Evolutionary conservation across 2,329 filamentous ascomycete genomes (phyloP).

Genomic region (Verticillium tricorpus): DNA sequence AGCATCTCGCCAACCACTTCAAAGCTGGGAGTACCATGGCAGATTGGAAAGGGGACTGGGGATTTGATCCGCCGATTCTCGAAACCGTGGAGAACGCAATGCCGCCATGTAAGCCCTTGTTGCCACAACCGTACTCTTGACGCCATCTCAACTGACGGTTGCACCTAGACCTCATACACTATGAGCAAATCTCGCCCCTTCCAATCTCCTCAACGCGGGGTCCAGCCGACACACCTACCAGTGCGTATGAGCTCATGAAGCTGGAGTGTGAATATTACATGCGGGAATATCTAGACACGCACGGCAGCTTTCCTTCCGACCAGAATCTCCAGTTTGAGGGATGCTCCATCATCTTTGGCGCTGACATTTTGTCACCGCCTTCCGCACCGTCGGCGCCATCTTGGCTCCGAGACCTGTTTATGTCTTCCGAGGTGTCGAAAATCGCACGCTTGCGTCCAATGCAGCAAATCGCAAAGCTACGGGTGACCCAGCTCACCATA

Average conservation of each 20-base stretch:
- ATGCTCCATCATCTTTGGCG: constrained; percentile 22
- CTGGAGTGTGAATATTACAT: constrained; percentile 25
- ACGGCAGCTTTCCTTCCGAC: constrained; percentile 13
- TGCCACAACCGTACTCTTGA: background rate
- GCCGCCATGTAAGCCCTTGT: constrained; percentile 27
- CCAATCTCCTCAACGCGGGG: constrained; percentile 7
- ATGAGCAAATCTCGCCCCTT: constrained; percentile 2
- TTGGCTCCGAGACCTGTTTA: constrained; percentile 21
- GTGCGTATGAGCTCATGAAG: constrained; percentile 30
- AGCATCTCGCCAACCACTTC: constrained; percentile 38
- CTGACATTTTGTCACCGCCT: constrained; percentile 13
- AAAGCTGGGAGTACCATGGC: constrained; percentile 34
- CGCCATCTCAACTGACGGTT: background rate
- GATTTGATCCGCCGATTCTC: constrained; percentile 29
- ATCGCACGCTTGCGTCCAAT: constrained; percentile 19
- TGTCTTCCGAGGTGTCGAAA: constrained; percentile 8
- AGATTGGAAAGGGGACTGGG: constrained; percentile 40
- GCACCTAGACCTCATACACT: constrained; percentile 7
- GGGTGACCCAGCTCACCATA: constrained; percentile 17
- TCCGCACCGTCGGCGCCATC: constrained; percentile 7
- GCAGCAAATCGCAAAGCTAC: constrained; percentile 14
- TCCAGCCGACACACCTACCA: constrained; percentile 14
- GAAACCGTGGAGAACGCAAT: constrained; percentile 36
- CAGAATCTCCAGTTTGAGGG: constrained; percentile 18
- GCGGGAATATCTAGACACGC: constrained; percentile 16